Evolutionary conservation across 495 filamentous ascomycete species (phyloP), one percentile per base, ranked within the genome.

Genomic region (Neurospora sp.): DNA sequence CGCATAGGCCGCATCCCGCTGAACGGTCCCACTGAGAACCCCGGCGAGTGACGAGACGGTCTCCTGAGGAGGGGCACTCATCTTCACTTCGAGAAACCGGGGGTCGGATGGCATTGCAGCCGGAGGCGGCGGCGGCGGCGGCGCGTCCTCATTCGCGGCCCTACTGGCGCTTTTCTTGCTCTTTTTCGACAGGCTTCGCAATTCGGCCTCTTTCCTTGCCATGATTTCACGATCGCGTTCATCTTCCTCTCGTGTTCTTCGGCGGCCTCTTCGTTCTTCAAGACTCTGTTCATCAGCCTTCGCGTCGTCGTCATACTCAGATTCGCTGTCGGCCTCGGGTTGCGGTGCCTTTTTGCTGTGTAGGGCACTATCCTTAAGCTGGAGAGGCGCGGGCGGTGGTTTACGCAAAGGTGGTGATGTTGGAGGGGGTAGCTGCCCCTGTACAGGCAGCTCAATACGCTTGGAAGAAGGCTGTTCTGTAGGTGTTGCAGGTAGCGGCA

Each of bases 191-290:
- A 85, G 78, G 80, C 89, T 93, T 70, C 87, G 85, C 59, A 83
- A 79, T 74, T 91, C 89, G 22, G 88, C 83, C 72, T 95, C 91
- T 75, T 87, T 87, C 70, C 83, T 77, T 18, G 89, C 84, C 9
- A 89, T 78, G 8, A 87, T 86, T 80, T 94, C 93, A 44, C 94
- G 89, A 69, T 94, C 88, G 71, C 85, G 84, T 73, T 98, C 94
- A 77, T 98, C 94, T 70, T 96, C 94, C 78, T 94, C 93, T 73
- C 94, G 88, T 0, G 94, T 98, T 75, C 91, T 93, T 75, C 93
- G 86, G 41, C 94, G 86, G n/a, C 94, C 94, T 65, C 94, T 86
- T 39, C 90, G 89, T 0, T 86, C 82, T n/a, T 79, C 76, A 1
- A 35, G 69, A 7, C 85, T 81, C 41, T 89, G 80, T 73, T 91